phyloP scores from a whole-genome alignment of 257 asterid genomes.

The Fraxinus pennsylvanica region DNA sequence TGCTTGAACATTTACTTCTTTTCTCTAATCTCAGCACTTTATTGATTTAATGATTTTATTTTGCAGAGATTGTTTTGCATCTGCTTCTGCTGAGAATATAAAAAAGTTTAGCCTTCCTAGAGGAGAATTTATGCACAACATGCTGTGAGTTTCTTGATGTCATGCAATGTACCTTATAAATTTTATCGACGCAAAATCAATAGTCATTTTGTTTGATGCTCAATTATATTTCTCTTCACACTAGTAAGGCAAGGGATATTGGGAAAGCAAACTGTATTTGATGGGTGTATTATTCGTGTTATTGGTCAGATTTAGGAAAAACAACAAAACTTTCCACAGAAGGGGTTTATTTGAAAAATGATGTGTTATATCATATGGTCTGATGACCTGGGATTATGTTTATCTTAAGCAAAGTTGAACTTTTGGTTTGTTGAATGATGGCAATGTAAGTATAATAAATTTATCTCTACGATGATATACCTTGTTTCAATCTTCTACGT shows the following conservation, averaged over 20 bases:
- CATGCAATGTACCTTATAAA: not conserved
- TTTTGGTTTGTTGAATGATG: not conserved
- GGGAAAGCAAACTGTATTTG: not conserved
- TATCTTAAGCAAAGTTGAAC: not conserved
- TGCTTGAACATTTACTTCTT: constrained; percentile 7
- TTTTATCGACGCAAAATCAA: not conserved
- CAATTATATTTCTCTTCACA: not conserved
- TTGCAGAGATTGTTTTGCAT: constrained; percentile 84
- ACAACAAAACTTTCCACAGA: not conserved
- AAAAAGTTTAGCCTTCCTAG: constrained; percentile 89
- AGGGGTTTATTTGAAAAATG: not conserved
- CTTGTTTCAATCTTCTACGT: not conserved
- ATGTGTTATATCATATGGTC: not conserved
- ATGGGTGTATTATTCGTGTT: not conserved
- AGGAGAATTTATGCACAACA: constrained; percentile 97
- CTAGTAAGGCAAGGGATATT: not conserved
- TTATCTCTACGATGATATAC: not conserved
- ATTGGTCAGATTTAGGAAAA: not conserved
- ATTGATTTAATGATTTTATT: constrained; percentile 25
- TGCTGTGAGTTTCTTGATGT: constrained; percentile 73
- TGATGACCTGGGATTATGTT: not conserved
- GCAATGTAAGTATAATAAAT: not conserved
- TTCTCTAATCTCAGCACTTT: constrained; percentile 13
- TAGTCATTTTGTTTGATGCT: not conserved
- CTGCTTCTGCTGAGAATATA: constrained; percentile 97